Evolutionary conservation across 1,139 yeast species (phyloP).

Genomic region (Lodderomyces theae): DNA sequence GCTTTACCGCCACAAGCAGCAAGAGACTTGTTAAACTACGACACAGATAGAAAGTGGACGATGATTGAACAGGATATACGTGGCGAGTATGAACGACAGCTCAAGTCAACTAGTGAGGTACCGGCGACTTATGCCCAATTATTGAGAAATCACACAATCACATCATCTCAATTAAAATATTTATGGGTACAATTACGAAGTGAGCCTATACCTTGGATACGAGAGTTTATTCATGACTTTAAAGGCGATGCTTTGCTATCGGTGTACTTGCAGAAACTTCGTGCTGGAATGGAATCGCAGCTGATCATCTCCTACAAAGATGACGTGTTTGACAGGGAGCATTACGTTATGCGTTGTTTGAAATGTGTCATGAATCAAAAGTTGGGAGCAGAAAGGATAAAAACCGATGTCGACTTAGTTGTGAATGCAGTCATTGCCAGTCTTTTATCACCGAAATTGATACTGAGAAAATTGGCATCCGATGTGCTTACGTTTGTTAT

Average conservation of each 20-base stretch:
- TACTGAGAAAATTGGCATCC: constrained; percentile 78
- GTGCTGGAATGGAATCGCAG: constrained; percentile 33
- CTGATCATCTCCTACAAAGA: constrained; percentile 41
- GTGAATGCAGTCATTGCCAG: constrained; percentile 46
- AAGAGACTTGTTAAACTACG: constrained; percentile 72
- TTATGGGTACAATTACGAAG: constrained; percentile 90
- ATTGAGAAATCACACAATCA: constrained; percentile 62
- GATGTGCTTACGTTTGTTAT: constrained; percentile 61
- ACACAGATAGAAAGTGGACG: constrained; percentile 86
- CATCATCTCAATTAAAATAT: constrained; percentile 71
- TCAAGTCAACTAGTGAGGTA: constrained; percentile 44
- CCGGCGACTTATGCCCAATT: constrained; percentile 80
- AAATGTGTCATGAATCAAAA: constrained; percentile 50
- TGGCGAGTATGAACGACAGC: constrained; percentile 66
- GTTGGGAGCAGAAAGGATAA: constrained; percentile 42
- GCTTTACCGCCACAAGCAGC: constrained; percentile 77
- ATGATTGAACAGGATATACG: constrained; percentile 83
- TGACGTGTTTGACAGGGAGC: constrained; percentile 48
- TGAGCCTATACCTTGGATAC: constrained; percentile 90
- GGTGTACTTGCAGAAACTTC: constrained; percentile 38
- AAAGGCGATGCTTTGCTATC: constrained; percentile 87
- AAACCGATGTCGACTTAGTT: constrained; percentile 40
- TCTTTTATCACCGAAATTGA: constrained; percentile 55
- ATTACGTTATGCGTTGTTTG: constrained; percentile 45
- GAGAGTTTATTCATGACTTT: constrained; percentile 64